Conservation (phyloP, 129 eudicot species). For the Ambrosia trifida region DNA sequence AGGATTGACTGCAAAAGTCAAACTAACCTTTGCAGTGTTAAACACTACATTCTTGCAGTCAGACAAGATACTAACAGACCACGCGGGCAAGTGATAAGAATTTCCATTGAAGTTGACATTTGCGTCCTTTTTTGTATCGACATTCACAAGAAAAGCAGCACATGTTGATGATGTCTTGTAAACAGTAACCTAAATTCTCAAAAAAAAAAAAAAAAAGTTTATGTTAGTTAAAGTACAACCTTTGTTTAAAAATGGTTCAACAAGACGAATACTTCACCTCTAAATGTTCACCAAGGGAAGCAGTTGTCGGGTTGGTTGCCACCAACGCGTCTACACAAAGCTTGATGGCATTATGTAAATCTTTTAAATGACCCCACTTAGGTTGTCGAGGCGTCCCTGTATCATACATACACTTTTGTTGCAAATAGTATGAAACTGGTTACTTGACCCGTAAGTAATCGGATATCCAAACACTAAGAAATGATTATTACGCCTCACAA, state of each 20-base stretch:
- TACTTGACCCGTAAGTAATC: too few relatives aligned
- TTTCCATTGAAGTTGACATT: constrained; percentile 72
- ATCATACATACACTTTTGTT: not conserved
- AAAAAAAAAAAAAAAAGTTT: not conserved
- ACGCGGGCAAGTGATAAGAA: constrained; percentile 82
- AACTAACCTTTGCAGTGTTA: constrained; percentile 84
- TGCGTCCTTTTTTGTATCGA: constrained; percentile 60
- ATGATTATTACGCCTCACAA: too few relatives aligned
- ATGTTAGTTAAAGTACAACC: constrained; percentile 22
- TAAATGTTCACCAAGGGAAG: constrained; percentile 69
- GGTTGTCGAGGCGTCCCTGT: constrained; percentile 85
- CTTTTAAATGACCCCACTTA: constrained; percentile 92
- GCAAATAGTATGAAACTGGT: too few relatives aligned
- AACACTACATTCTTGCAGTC: constrained; percentile 95
- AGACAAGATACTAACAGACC: constrained; percentile 99
- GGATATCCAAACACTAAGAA: too few relatives aligned
- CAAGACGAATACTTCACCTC: constrained; percentile 50
- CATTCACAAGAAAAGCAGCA: constrained; percentile 86
- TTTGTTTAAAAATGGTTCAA: not conserved
- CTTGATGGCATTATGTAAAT: constrained; percentile 85
- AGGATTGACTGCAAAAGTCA: constrained; percentile 20
- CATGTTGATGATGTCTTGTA: constrained; percentile 73
- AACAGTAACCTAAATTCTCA: constrained; percentile 60
- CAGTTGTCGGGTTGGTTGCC: constrained; percentile 73
- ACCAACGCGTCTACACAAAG: constrained; percentile 88